phyloP scores from a whole-genome alignment of 768 basidiomycete genomes.

The Favolaschia claudopus region DNA sequence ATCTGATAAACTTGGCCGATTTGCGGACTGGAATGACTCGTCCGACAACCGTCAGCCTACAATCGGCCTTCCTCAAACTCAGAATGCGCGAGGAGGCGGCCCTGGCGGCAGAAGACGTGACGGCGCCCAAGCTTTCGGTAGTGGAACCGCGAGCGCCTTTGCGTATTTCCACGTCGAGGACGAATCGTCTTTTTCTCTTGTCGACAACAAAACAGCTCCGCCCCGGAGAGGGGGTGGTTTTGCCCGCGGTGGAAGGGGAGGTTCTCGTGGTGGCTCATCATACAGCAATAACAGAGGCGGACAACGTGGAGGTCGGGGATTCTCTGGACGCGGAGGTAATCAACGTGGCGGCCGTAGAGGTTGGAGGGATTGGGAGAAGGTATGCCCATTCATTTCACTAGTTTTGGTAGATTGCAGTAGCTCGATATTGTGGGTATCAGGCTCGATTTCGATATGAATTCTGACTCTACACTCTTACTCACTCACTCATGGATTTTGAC shows the following conservation, averaged over 20 bases:
- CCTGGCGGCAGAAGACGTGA: constrained; percentile 72
- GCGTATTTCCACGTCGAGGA: constrained; percentile 99
- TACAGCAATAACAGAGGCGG: constrained; percentile 52
- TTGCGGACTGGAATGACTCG: constrained; percentile 96
- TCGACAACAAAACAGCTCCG: constrained; percentile 83
- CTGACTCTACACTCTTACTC: too few species aligned
- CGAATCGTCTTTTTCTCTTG: constrained; percentile 95
- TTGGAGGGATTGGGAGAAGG: constrained; percentile 97
- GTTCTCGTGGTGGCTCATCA: constrained; percentile 52
- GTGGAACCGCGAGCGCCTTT: constrained; percentile 89
- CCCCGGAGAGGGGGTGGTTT: constrained; percentile 76
- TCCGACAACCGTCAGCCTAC: constrained; percentile 69
- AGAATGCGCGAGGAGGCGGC: constrained; percentile 57
- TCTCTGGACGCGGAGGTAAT: constrained; percentile 45
- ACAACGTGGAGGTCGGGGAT: constrained; percentile 55
- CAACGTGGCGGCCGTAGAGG: constrained; percentile 73
- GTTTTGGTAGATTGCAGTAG: too few species aligned
- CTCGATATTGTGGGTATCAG: too few species aligned
- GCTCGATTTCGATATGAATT: too few species aligned
- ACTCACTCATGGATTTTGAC: too few species aligned
- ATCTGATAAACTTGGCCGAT: constrained; percentile 96
- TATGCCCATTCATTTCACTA: constrained; percentile 36
- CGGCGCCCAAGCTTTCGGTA: constrained; percentile 87
- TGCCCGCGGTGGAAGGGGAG: constrained; percentile 61
- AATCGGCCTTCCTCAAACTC: constrained; percentile 54